A percentile compares a stretch with the other conserved stretches of the same genome.
Evolutionary conservation across 208 protist species (phyloP).

Genomic region (Novymonas esmeraldas): DNA sequence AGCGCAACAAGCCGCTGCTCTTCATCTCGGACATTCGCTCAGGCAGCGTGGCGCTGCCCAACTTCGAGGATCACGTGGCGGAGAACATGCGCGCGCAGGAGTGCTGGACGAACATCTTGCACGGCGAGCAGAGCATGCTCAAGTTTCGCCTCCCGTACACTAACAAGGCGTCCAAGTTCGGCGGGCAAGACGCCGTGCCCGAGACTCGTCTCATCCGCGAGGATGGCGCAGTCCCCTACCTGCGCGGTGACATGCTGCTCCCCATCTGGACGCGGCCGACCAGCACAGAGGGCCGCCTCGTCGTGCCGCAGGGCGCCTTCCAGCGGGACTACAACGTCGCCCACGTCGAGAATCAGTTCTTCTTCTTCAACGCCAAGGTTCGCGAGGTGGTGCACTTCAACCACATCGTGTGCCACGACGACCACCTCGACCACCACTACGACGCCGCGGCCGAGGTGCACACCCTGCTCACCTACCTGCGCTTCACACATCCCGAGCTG

Average conservation of each 20-base stretch:
- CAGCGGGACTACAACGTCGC: constrained; percentile 74
- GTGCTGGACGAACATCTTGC: constrained; percentile 92
- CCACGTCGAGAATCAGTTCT: constrained; percentile 94
- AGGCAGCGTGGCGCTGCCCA: constrained; percentile 76
- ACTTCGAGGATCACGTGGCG: constrained; percentile 92
- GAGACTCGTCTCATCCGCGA: constrained; percentile 58
- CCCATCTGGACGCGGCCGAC: constrained; percentile 96
- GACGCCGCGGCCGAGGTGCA: constrained; percentile 93
- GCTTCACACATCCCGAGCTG: constrained; percentile 67
- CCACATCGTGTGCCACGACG: constrained; percentile 62
- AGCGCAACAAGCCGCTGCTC: constrained; percentile 83
- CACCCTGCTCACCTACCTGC: constrained; percentile 77
- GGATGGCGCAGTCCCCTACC: constrained; percentile 85
- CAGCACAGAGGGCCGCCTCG: constrained; percentile 95
- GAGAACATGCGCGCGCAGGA: constrained; percentile 94
- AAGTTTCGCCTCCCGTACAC: constrained; percentile 97
- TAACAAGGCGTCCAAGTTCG: constrained; percentile 51
- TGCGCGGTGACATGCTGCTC: constrained; percentile 90
- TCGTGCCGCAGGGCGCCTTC: constrained; percentile 79
- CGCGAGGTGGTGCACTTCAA: constrained; percentile 93
- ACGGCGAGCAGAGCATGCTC: constrained; percentile 91
- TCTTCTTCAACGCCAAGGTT: constrained; percentile 94
- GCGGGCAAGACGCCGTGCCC: constrained; percentile 37
- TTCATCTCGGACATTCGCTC: constrained; percentile 96
- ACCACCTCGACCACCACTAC: constrained; percentile 94